Evolutionary conservation across 2,329 filamentous ascomycete species (phyloP).

Genomic region (Pyrenochaeta sp.): DNA sequence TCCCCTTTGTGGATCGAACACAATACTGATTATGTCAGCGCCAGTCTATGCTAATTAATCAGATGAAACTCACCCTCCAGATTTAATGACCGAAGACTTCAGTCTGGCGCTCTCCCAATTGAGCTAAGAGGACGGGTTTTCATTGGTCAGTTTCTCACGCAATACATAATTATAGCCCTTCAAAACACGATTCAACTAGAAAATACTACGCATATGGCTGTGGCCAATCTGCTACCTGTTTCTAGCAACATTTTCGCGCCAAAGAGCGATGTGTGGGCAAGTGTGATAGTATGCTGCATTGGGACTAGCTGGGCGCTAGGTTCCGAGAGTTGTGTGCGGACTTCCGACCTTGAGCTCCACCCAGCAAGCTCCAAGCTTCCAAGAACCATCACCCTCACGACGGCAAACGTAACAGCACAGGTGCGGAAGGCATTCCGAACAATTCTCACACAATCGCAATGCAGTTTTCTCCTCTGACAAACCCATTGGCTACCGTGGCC

Average conservation of each 20-base stretch:
- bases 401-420: slow-evolving; percentile 1
- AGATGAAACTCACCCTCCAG: no score
- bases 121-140: slow-evolving; percentile 37
- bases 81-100: slow-evolving; percentile 39
- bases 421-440: neutral
- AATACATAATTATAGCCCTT: neutral
- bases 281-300: neutral
- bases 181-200: neutral
- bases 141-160: slow-evolving; percentile 13
- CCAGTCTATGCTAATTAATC: no score
- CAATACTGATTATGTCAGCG: no score
- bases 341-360: slow-evolving; percentile 13
- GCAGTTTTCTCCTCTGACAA: slow-evolving; percentile 60
- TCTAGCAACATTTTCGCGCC: no score
- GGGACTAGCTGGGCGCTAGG: no score
- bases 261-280: slow-evolving; percentile 4
- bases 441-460: slow-evolving; percentile 13
- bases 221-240: no score
- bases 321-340: slow-evolving; percentile 7
- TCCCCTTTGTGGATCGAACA: slow-evolving; percentile 32
- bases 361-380: no score
- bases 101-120: slow-evolving; percentile 43
- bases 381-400: no score
- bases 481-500: slow-evolving; percentile 74
- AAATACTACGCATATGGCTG: neutral